These are phyloP conservation scores for Aegilops tauschii DNA, from an alignment of 176 grass and related monocot genomes.

Conservation along the genomic window DNA sequence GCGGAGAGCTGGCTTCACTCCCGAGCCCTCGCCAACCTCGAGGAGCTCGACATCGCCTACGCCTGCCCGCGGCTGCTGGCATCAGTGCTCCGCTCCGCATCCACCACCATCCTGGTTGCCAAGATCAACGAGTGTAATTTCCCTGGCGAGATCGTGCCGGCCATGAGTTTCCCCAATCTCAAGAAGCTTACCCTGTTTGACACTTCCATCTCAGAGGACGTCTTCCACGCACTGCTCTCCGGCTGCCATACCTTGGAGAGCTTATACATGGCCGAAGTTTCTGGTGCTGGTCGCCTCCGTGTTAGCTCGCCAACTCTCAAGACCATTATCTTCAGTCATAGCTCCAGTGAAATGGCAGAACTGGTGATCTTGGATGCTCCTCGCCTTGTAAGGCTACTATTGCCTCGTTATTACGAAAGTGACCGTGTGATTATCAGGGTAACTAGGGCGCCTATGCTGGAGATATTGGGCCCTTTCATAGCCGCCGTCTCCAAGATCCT, in stretches of 20 bases:
- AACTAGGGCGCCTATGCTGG: not conserved
- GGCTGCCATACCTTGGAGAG: not conserved
- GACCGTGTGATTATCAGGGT: not conserved
- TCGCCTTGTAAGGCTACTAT: not conserved
- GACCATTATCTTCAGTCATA: too few species aligned
- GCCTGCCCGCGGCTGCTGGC: not conserved
- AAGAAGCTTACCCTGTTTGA: not conserved
- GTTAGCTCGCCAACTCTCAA: too few species aligned
- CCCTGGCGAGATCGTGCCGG: not conserved
- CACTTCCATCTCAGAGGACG: not conserved
- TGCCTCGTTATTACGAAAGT: accelerated
- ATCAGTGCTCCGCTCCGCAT: not conserved
- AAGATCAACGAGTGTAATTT: not conserved
- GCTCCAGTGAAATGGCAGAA: not conserved
- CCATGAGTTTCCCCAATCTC: not conserved
- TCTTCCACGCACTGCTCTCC: not conserved
- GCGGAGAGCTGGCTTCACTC: not conserved
- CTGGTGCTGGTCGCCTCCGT: not conserved
- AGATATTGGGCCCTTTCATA: not conserved
- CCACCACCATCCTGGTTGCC: not conserved
- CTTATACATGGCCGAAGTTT: not conserved
- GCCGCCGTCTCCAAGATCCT: accelerated
- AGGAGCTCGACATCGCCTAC: not conserved
- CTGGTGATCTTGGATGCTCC: not conserved
- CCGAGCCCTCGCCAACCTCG: not conserved